These are phyloP conservation scores for Raddia distichophylla DNA, from an alignment of 176 grass and related monocot genomes.

Conservation along the genomic window DNA sequence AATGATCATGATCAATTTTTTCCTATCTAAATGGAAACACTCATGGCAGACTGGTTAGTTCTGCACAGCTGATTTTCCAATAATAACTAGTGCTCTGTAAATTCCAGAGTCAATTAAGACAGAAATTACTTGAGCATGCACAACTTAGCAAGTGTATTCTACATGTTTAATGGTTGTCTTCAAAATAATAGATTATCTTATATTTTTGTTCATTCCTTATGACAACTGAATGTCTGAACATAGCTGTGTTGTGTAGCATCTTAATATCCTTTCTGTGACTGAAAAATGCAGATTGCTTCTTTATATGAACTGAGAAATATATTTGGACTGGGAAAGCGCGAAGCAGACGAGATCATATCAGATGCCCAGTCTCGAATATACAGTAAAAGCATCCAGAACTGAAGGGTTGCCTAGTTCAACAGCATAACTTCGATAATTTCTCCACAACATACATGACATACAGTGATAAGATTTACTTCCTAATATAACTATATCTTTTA, in stretches of 20 bases:
- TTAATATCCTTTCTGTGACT: slow-evolving; percentile 42
- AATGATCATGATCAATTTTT: neutral
- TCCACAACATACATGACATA: neutral
- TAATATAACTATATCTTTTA: neutral
- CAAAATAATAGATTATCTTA: neutral
- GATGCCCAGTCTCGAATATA: slow-evolving; percentile 78
- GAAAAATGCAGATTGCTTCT: slow-evolving; percentile 68
- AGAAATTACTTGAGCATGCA: slow-evolving; percentile 6
- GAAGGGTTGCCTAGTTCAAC: neutral
- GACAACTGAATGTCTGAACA: slow-evolving; percentile 12
- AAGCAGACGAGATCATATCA: slow-evolving; percentile 76
- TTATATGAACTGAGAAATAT: slow-evolving; percentile 86
- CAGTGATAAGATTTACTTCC: neutral
- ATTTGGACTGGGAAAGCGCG: slow-evolving; percentile 90
- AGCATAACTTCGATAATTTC: neutral
- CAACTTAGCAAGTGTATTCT: neutral
- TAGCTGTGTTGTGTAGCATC: slow-evolving; percentile 10
- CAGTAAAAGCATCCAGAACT: slow-evolving; percentile 19
- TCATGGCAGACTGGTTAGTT: neutral
- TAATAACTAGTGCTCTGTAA: slow-evolving; percentile 7
- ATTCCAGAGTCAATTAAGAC: neutral
- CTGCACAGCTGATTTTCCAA: neutral
- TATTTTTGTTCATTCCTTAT: slow-evolving; percentile 9
- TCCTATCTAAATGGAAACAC: neutral
- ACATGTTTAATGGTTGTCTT: neutral